phyloP scores from a whole-genome alignment of 169 alveolate species.

The Cystoisospora suis region DNA sequence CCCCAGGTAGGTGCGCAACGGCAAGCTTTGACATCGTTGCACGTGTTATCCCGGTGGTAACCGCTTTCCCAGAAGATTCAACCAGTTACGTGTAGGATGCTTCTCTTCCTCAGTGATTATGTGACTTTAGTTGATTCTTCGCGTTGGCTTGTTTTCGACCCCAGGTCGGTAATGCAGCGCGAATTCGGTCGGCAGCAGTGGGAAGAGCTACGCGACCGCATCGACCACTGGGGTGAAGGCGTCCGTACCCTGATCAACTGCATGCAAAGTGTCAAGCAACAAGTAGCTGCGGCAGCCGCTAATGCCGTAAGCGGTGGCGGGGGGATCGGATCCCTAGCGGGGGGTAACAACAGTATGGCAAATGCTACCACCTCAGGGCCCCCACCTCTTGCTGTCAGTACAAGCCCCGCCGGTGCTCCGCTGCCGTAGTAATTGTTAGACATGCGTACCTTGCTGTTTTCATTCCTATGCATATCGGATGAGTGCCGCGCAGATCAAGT shows the following conservation, averaged over 20 bases:
- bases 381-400: background rate
- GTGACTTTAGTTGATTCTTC: background rate
- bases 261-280: conserved; percentile 18
- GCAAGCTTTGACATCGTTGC: no score
- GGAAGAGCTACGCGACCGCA: conserved; percentile 32
- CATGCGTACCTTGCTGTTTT: no score
- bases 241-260: conserved; percentile 30
- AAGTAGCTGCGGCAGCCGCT: background rate
- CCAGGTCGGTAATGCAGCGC: conserved; percentile 64
- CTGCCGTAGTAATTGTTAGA: no score
- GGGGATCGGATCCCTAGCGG: no score
- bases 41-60: no score
- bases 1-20: no score
- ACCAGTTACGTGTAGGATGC: no score
- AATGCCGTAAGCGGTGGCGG: background rate
- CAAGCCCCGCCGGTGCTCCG: background rate
- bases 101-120: no score
- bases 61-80: no score
- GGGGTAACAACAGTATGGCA: no score
- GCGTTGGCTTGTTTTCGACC: background rate
- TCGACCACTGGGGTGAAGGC: conserved; percentile 43
- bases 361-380: background rate
- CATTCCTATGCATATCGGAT: no score
- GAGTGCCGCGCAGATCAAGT: no score
- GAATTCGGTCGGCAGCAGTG: conserved; percentile 59